These are phyloP conservation scores for Lachancea quebecensis DNA, from an alignment of 805 yeast species.

Conservation along the genomic window DNA sequence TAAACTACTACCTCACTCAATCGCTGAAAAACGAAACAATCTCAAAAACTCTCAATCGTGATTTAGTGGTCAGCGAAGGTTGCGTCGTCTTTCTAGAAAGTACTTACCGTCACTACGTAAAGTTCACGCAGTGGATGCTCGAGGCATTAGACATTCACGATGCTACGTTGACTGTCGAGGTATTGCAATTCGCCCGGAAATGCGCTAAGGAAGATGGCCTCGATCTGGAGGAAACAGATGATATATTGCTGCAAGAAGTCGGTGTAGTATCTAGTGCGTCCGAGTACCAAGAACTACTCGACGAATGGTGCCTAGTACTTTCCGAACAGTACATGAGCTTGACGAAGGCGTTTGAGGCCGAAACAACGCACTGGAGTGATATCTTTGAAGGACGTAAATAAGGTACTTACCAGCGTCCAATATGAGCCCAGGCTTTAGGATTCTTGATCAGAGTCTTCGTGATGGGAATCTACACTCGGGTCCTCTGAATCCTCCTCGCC, in stretches of 20 bases:
- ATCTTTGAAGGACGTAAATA: conserved; percentile 20
- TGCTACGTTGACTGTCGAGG: conserved; percentile 21
- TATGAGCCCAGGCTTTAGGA: background rate
- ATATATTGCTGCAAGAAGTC: conserved; percentile 29
- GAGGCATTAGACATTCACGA: conserved; percentile 23
- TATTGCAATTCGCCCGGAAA: conserved; percentile 26
- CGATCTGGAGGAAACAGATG: conserved; percentile 23
- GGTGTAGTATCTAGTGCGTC: conserved; percentile 18
- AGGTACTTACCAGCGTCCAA: background rate
- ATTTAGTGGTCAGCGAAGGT: conserved; percentile 19
- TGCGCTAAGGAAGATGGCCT: conserved; percentile 29
- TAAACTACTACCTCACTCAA: conserved; percentile 29
- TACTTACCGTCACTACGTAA: conserved; percentile 28
- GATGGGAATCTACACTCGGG: background rate
- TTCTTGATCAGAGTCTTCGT: background rate
- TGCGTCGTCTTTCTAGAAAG: conserved; percentile 24
- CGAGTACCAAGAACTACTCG: conserved; percentile 20
- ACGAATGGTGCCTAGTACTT: conserved; percentile 24
- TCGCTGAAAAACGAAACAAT: conserved; percentile 29
- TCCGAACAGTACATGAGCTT: conserved; percentile 13
- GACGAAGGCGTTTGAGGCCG: conserved; percentile 14
- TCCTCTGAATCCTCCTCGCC: background rate
- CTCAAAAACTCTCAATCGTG: conserved; percentile 29
- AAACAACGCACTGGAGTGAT: conserved; percentile 20
- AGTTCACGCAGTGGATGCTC: conserved; percentile 32